phyloP scores from a whole-genome alignment of 805 yeast species.

The Maudiozyma bulderi region DNA sequence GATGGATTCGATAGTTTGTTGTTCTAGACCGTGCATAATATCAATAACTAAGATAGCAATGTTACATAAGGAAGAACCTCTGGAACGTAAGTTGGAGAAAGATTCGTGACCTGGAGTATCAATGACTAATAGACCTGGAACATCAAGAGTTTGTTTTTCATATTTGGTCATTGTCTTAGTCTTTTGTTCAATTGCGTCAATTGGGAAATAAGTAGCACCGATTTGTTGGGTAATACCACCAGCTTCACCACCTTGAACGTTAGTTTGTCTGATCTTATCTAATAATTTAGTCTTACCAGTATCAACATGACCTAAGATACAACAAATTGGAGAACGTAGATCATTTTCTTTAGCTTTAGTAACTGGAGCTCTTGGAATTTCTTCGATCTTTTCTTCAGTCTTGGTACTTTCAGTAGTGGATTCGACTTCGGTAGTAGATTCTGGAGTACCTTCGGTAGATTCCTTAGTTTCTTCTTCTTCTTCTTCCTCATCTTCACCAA shows the following conservation, averaged over 20 bases:
- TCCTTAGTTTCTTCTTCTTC: conserved; percentile 18
- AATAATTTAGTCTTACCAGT: conserved; percentile 97
- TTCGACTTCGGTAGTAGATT: conserved; percentile 5
- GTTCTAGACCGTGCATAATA: conserved; percentile 98
- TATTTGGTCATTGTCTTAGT: conserved; percentile 83
- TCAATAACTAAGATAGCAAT: conserved; percentile 97
- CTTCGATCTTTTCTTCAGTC: conserved; percentile 26
- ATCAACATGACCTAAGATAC: conserved; percentile 99
- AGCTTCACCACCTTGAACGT: conserved; percentile 99
- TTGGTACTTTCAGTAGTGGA: conserved; percentile 9
- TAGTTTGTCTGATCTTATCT: conserved; percentile 96
- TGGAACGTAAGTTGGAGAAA: conserved; percentile 90
- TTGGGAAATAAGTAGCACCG: conserved; percentile 99
- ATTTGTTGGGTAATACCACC: conserved; percentile 99
- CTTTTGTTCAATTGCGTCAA: conserved; percentile 82
- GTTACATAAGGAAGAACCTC: conserved; percentile 98
- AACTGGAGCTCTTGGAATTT: conserved; percentile 10
- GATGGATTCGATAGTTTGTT: conserved; percentile 92
- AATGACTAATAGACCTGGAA: conserved; percentile 92
- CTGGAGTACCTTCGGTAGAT: conserved; percentile 19
- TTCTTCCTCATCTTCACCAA: conserved; percentile 43
- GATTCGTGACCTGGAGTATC: conserved; percentile 99
- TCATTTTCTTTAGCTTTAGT: conserved; percentile 33
- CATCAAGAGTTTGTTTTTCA: conserved; percentile 80
- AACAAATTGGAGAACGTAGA: conserved; percentile 96